Conservation (phyloP, 192 early-diverging fungal species). For the Umbelopsis vinacea region DNA sequence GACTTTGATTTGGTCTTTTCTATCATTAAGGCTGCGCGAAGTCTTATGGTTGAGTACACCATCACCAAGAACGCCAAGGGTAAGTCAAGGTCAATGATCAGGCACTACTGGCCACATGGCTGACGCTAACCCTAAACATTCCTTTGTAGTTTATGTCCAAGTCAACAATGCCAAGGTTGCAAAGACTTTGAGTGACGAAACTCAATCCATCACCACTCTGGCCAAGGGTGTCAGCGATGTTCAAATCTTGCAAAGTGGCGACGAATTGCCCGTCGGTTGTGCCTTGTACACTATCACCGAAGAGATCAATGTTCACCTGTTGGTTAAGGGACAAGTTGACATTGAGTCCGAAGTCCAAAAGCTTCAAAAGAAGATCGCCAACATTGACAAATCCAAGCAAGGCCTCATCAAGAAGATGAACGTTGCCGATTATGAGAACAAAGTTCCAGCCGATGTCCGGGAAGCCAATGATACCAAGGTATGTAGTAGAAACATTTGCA, state of each 20-base stretch:
- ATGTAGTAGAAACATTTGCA: neutral
- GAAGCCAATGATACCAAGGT: constrained; percentile 71
- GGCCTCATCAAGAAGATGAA: constrained; percentile 65
- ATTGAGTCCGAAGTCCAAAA: constrained; percentile 85
- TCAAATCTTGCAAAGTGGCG: constrained; percentile 55
- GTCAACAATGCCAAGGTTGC: constrained; percentile 46
- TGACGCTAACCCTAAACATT: too few species aligned
- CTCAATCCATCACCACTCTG: constrained; percentile 68
- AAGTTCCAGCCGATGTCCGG: constrained; percentile 74
- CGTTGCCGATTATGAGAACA: constrained; percentile 69
- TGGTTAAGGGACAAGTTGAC: constrained; percentile 75
- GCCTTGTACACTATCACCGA: constrained; percentile 72
- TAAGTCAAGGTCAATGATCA: too few species aligned
- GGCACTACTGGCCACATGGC: too few species aligned
- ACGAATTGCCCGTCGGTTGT: constrained; percentile 78
- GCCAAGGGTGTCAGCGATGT: constrained; percentile 76
- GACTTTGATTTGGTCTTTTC: constrained; percentile 83
- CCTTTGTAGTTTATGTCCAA: constrained; percentile 60
- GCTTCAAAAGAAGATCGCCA: constrained; percentile 75
- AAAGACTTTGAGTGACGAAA: constrained; percentile 61
- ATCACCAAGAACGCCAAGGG: constrained; percentile 70
- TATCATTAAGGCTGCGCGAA: constrained; percentile 77
- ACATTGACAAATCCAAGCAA: constrained; percentile 63
- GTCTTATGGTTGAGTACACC: constrained; percentile 78
- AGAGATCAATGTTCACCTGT: constrained; percentile 71